Base-by-base conservation (phyloP, 768 basidiomycete genomes). In the Galerina sulciceps region DNA sequence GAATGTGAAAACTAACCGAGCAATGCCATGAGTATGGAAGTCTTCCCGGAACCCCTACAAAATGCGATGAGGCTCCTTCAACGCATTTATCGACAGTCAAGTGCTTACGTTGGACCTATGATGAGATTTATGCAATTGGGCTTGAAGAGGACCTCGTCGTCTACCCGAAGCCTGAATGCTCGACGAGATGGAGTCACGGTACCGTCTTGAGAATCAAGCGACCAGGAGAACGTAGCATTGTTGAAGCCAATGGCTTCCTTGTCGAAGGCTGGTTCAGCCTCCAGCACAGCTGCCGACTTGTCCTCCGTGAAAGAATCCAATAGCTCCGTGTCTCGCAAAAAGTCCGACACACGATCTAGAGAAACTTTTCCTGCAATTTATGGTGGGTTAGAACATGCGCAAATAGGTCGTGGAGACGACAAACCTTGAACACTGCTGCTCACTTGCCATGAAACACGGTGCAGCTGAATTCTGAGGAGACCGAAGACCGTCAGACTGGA, bases 401-500 rank as follows among this genome's bases (percentile, higher is more conserved):
- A 13, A 6, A 43, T 17, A 8, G 2, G 26, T 8, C 15, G 15
- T 10, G 8, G 6, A 51, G 17, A 42, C 17, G 20, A 11, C 70
- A 83, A 83, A 57, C 80, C 85, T 68, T 74, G 68, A 2, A 68
- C 58, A 3, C 60, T 14, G 1, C 31, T 49, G 1, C 69, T 70
- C 18, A 74, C 57, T 17, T 65, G 63, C 55, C 67, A 71, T 15
- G 75, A 69, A 0, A 72, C 66, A 65, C 73, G 78, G 69, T 75
- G 71, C 42, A 88, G 69, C 54, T 85, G 82, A 6, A 76, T 75
- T 37, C 85, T 79, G 38, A 92, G 70, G 57, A 85, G 75, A 51
- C 86, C 81, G 65, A 92, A 91, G 18, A 90, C 86, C 49, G 80
- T 69, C 75, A 86, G 81, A 54, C 81, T 82, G 10, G 81, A 80